Base-by-base conservation (phyloP, 768 basidiomycete species). In the Clitopilus hobsonii region DNA sequence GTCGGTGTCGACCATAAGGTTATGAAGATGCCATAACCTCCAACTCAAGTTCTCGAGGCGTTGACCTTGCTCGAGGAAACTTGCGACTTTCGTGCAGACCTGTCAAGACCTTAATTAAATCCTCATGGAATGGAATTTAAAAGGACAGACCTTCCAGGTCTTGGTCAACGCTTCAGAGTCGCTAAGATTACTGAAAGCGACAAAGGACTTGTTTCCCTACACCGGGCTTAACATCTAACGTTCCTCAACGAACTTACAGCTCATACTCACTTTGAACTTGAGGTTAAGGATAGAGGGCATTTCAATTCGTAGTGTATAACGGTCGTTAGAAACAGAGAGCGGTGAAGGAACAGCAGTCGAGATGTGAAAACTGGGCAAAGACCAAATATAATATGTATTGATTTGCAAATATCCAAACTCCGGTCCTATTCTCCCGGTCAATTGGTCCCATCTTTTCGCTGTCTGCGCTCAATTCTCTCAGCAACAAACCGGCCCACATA, bases 151-250 rank as follows among this genome's bases (percentile, higher is more conserved):
- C 81, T 93, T 92, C 91, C 91, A 94, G 62, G 91, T 94, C 78
- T 85, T 89, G 51, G 91, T 90, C 68, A 94, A 75, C 55, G 89
- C 81, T 68, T 94, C 91, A 52, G 82, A 77, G 74, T 94, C 91
- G 74, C 81, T 74, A 72, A 94, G 82, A 74, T 92, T 91, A 70
- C 88, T 89, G 75, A 94, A 94, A 58, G 91, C 90, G 71, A 93
- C 89, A 70, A 94, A 94, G 69, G 91, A 93, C 78, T 93, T 94
- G 84, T 94, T 94, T 73, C 91, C 89, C 91, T 91, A 80, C 66
- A 20, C 47, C 47, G 50, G 36, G 58, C 53, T 26, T 41, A 58
- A 41, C 24, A 36, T 48, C 56, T 48, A 49, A 57, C 51, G 11
- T 20, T 48, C 8, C 13, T 3, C 5, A 18, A 48, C 14, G 49